These are phyloP conservation scores for Scolecobasidium constrictum DNA, from an alignment of 2,329 filamentous ascomycete species.

Conservation along the genomic window DNA sequence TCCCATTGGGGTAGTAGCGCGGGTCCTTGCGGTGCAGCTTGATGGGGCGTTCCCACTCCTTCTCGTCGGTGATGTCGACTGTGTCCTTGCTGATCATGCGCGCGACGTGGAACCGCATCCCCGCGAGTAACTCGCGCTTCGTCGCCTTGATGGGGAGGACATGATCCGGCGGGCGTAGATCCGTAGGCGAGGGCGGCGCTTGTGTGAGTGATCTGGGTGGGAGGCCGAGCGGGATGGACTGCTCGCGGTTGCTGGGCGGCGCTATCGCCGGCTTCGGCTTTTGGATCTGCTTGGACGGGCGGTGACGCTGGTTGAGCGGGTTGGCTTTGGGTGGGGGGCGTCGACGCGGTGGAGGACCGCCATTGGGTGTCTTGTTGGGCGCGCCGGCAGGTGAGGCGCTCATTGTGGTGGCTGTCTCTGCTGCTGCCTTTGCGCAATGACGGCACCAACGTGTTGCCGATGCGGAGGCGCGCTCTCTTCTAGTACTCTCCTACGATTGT, in stretches of 20 bases:
- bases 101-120: constrained; percentile 78
- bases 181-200: constrained; percentile 5
- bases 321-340: constrained; percentile 24
- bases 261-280: background rate
- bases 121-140: constrained; percentile 68
- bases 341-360: constrained; percentile 20
- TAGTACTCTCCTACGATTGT: no score
- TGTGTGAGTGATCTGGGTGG: constrained; percentile 8
- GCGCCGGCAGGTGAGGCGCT: constrained; percentile 22
- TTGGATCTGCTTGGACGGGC: background rate
- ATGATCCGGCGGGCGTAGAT: background rate
- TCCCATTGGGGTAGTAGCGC: constrained; percentile 43
- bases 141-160: constrained; percentile 65
- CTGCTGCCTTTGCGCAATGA: no score
- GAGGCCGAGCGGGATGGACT: constrained; percentile 5
- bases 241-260: constrained; percentile 8
- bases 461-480: no score
- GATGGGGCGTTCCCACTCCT: constrained; percentile 79
- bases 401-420: no score
- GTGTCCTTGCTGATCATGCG: constrained; percentile 56
- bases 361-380: constrained; percentile 23
- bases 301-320: constrained; percentile 17
- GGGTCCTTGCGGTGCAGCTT: constrained; percentile 84
- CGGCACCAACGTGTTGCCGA: no score
- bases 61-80: constrained; percentile 62